A percentile compares a stretch with the other conserved stretches of the same genome.
Conservation (phyloP, 1,284 basidiomycete species). For the Boletellus deceptivus region DNA sequence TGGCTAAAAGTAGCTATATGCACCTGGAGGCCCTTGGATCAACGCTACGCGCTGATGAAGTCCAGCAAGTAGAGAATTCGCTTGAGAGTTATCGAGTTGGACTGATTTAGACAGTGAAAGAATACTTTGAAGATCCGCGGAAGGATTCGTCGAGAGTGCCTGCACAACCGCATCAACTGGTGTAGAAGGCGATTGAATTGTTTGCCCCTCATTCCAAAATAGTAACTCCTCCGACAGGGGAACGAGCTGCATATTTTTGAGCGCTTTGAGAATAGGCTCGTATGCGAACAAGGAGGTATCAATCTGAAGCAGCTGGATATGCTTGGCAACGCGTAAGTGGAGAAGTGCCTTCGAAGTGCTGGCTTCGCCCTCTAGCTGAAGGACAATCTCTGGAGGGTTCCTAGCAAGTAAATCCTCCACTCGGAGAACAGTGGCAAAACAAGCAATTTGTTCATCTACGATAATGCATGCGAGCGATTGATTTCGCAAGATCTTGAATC, state of each 20-base stretch:
- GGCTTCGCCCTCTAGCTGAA: slow-evolving; percentile 49
- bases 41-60: slow-evolving; percentile 53
- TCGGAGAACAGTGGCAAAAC: slow-evolving; percentile 53
- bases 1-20: neutral
- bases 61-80: slow-evolving; percentile 47
- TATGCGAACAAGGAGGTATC: slow-evolving; percentile 62
- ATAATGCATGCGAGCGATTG: slow-evolving; percentile 54
- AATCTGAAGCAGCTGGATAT: slow-evolving; percentile 52
- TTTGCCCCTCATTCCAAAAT: slow-evolving; percentile 43
- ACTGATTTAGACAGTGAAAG: slow-evolving; percentile 2
- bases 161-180: slow-evolving; percentile 29
- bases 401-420: slow-evolving; percentile 50
- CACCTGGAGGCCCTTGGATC: slow-evolving; percentile 68
- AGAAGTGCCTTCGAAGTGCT: slow-evolving; percentile 39
- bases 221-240: slow-evolving; percentile 52
- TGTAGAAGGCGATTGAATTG: slow-evolving; percentile 11
- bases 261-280: slow-evolving; percentile 54
- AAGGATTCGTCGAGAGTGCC: slow-evolving; percentile 35
- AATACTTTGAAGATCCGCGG: slow-evolving; percentile 27
- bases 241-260: slow-evolving; percentile 45
- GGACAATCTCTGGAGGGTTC: slow-evolving; percentile 47
- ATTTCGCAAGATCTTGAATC: slow-evolving; percentile 44
- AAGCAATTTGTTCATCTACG: slow-evolving; percentile 45
- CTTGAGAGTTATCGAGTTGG: slow-evolving; percentile 34
- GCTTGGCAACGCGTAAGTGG: slow-evolving; percentile 37